Base-by-base conservation (phyloP, 306 rosid genomes). In the Citrullus amarus region DNA sequence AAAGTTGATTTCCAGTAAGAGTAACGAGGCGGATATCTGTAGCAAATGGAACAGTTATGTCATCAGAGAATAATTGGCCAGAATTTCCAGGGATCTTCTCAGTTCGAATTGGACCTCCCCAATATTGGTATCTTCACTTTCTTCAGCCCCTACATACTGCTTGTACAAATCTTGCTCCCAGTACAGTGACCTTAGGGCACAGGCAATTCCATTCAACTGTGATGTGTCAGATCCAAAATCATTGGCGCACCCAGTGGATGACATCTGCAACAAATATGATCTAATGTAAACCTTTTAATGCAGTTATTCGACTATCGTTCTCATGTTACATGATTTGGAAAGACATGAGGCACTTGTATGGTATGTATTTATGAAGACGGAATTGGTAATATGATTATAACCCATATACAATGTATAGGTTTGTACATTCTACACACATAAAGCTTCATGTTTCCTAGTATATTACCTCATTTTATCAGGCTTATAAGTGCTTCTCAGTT, bases 71-170 rank as follows among this genome's bases (percentile, higher is more conserved):
- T 77, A 90, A 72, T 44, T 84, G 82, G 61, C 83, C 87, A 77
- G 61, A 70, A 84, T 78, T 85, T 72, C 68, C 67, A 81, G 68
- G 75, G 72, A 70, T 80, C 79, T 76, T 82, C 77, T 85, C 90
- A 77, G 85, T 86, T 60, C 57, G 84, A 78, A 85, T 76, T 58
- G 90, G 90, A 66, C 98, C 83, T 90, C 88, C 46, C 54, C 79
- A 57, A 84, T 88, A 63, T 60, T 51, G 61, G 82, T 78, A 83
- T 88, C 84, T 76, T 60, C 83, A 78, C 79, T 77, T 62, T 84
- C 86, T 66, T 74, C 79, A 78, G 80, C 78, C 87, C 81, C 32
- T 30, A 22, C 50, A 74, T 80, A 80, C 80, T 83, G 87, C 80
- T 77, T 88, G 55, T 62, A 85, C 13, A 85, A 81, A 71, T 85